Evolutionary conservation across 2,329 filamentous ascomycete genomes (phyloP), one percentile per base, ranked within the genome.

Genomic region (Colletotrichum navitas): DNA sequence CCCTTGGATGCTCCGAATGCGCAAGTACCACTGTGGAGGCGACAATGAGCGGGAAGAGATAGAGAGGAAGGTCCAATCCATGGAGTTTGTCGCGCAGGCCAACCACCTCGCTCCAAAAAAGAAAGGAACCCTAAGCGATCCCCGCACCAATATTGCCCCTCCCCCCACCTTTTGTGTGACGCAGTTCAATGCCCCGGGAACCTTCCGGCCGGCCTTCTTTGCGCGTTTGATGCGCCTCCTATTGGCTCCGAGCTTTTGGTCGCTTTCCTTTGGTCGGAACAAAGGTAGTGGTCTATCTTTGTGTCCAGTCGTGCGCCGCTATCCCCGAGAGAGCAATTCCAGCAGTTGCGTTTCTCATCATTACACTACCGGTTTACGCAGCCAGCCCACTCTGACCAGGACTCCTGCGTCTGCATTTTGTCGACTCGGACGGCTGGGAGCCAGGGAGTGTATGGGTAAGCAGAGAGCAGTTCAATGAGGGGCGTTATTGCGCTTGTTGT

Each of bases 141-240:
- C 49, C 18, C 32, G n/a, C 36, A 34, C 32, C 32, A 21, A 34
- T 29, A 60, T 55, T 68, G 65, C 68, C 68, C 68, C 68, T 71
- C 68, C 65, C 68, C 68, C 69, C 69, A 54, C 68, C 65, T 59
- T 63, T 68, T 39, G 54, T 64, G 65, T 68, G 69, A 72, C 69
- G 69, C 65, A 61, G 58, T 41, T 8, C 10, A 26, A 43, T 18
- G 39, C 41, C 41, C 41, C 41, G 5, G 4, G 39, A 41, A 41
- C 41, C 41, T 1, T 21, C 21, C 18, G 5, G 21, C 43, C 21
- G 62, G 43, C 36, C 41, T 47, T 24, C 32, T 16, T 32, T 45
- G 43, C 60, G 32, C 39, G 10, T 36, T 39, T 6, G 26, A 47
- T 55, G 58, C 66, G 43, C 60, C 18, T 58, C 56, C 63, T 62